phyloP scores from a whole-genome alignment of 2,329 filamentous ascomycete genomes.

The Periconia macrospinosa region DNA sequence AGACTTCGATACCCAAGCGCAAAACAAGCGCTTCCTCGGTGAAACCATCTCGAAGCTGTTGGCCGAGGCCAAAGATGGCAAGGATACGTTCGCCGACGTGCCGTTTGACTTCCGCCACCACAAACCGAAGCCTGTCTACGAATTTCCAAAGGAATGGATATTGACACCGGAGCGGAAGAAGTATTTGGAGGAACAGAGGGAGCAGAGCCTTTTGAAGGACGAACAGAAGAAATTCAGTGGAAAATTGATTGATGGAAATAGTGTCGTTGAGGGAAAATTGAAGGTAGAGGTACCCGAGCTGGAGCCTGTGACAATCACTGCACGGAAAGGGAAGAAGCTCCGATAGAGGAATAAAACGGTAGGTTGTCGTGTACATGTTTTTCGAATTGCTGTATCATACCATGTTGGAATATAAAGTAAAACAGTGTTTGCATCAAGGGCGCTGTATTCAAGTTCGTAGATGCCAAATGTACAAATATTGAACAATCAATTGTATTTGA shows the following conservation, averaged over 20 bases:
- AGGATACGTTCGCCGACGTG: conserved; percentile 83
- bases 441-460: neutral
- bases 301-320: conserved; percentile 22
- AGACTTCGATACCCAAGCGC: conserved; percentile 81
- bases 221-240: conserved; percentile 57
- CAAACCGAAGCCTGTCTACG: conserved; percentile 65
- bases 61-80: conserved; percentile 70
- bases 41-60: conserved; percentile 76
- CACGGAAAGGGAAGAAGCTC: conserved; percentile 11
- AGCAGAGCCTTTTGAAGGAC: conserved; percentile 58
- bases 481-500: neutral
- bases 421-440: too few relatives aligned
- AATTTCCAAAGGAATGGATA: conserved; percentile 82
- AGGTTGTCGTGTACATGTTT: neutral
- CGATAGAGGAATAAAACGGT: neutral
- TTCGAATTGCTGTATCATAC: conserved; percentile 10
- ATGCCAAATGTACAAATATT: neutral
- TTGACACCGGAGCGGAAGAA: conserved; percentile 70
- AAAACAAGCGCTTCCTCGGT: conserved; percentile 94
- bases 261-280: conserved; percentile 40
- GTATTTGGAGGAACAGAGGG: conserved; percentile 66
- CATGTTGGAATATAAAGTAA: neutral
- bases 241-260: conserved; percentile 57
- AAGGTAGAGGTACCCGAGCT: conserved; percentile 20
- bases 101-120: conserved; percentile 89